These are phyloP conservation scores for Lipomyces chichibuensis DNA, from an alignment of 805 yeast species.

Conservation along the genomic window DNA sequence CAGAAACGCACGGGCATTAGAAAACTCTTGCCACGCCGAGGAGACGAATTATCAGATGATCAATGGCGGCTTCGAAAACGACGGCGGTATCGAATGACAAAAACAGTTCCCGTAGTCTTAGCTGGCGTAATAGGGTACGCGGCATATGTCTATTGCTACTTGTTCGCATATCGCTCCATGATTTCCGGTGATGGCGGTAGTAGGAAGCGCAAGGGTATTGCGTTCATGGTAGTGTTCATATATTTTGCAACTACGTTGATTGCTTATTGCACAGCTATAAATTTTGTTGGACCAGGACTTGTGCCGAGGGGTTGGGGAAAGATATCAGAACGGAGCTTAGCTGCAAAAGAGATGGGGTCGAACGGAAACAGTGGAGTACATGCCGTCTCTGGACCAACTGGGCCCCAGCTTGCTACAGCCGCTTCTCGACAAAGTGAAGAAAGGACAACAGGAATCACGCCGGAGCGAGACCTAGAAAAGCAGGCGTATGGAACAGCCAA, in stretches of 20 bases:
- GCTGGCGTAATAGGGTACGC: conserved; percentile 47
- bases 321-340: conserved; percentile 28
- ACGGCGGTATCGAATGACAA: conserved; percentile 22
- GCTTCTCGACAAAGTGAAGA: conserved; percentile 5
- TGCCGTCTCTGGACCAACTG: background rate
- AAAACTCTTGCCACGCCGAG: background rate
- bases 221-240: conserved; percentile 45
- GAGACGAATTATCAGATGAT: conserved; percentile 12
- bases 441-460: background rate
- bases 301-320: conserved; percentile 47
- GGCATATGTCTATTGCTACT: conserved; percentile 51
- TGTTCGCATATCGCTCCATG: conserved; percentile 51
- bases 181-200: conserved; percentile 22
- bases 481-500: background rate
- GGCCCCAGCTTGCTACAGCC: conserved; percentile 1
- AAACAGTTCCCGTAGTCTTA: conserved; percentile 25
- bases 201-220: conserved; percentile 47
- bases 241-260: conserved; percentile 41
- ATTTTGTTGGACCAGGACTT: conserved; percentile 63
- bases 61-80: conserved; percentile 20
- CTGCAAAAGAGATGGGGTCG: conserved; percentile 3
- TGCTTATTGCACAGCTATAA: conserved; percentile 52
- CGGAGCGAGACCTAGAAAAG: background rate
- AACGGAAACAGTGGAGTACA: conserved; percentile 26
- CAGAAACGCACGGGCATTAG: background rate